Evolutionary conservation across 805 yeast genomes (phyloP), one percentile per base, ranked within the genome.

Genomic region (Wickerhamiella cacticola): DNA sequence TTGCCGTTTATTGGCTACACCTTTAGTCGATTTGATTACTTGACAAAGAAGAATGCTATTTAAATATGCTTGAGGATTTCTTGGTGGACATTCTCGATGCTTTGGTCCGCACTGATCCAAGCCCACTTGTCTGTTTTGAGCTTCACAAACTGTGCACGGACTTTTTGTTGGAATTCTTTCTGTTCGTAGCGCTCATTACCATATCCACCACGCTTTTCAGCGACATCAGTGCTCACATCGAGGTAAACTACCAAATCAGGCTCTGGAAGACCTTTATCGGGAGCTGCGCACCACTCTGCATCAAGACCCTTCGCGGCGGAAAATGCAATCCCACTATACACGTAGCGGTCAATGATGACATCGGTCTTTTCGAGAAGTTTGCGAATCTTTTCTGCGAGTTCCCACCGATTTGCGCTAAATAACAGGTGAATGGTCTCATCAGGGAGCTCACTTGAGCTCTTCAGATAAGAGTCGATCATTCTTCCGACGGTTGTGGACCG

Each of bases 1-100:
- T 69, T 92, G 62, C 98, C 98, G 38, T 92, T 92, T 62, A 92
- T 92, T 60, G 98, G 98, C 2, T 92, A 92, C 68, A 92, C 98
- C 0, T 92, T 84, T 63, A 84, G 95, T 36, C 74, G 97, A 59
- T 92, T 92, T 62, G 97, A 88, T 64, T 87, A 88, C 62, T 71
- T 88, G 52, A 88, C 96, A 3, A 55, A 58, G 41, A 62, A 65
- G 56, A 63, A 64, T 43, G 68, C 64, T 2, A 54, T 64, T n/a
- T 64, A 53, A 19, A 46, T 29, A 15, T 23, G 25, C 49, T 13
- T 38, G 21, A 31, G 15, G n/a, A 41, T 29, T 13, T 41, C 45
- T 22, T 29, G 16, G 10, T 41, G 38, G 2, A 84, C 94, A 55
- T 76, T 67, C 2, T 75, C 79, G 3, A 80, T 76, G 12, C 66